A percentile compares a stretch with the other conserved stretches of the same genome.
phyloP scores from a whole-genome alignment of 148 eudicot species.

The Agrostemma githago region DNA sequence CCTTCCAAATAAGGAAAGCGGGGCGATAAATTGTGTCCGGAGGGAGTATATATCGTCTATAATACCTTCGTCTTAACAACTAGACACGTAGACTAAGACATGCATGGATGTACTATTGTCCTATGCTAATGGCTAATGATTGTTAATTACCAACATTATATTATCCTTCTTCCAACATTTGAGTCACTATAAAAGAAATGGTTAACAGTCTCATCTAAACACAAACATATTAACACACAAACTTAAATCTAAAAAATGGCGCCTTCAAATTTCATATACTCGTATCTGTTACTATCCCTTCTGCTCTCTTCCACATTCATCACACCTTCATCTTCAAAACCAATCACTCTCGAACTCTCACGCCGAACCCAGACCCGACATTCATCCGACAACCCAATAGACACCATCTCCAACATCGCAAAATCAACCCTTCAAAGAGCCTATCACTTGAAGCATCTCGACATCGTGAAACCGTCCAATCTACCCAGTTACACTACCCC shows the following conservation, averaged over 20 bases:
- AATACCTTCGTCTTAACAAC: too few species aligned
- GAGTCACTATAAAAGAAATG: background rate
- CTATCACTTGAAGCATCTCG: conserved; percentile 43
- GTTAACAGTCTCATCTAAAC: background rate
- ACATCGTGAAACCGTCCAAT: background rate
- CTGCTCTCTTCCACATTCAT: conserved; percentile 21
- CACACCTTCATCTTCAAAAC: conserved; percentile 23
- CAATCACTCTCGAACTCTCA: conserved; percentile 23
- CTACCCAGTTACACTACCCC: conserved; percentile 19
- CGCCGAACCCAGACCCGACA: conserved; percentile 25
- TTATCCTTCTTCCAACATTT: background rate
- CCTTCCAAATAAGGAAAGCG: too few species aligned
- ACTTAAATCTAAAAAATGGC: background rate
- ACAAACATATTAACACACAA: background rate
- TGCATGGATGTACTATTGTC: too few species aligned
- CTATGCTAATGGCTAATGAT: too few species aligned
- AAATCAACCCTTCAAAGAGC: conserved; percentile 46
- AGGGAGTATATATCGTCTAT: too few species aligned
- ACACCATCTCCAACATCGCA: conserved; percentile 31
- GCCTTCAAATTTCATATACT: conserved; percentile 5
- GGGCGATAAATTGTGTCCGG: too few species aligned
- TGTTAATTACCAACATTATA: too few species aligned
- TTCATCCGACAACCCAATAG: conserved; percentile 22
- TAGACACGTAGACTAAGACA: too few species aligned
- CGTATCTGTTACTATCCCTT: conserved; percentile 29